Evolutionary conservation across 164 flowering plant species (phyloP), one percentile per base, ranked within the genome.

Genomic region (Tinospora cordifolia): DNA sequence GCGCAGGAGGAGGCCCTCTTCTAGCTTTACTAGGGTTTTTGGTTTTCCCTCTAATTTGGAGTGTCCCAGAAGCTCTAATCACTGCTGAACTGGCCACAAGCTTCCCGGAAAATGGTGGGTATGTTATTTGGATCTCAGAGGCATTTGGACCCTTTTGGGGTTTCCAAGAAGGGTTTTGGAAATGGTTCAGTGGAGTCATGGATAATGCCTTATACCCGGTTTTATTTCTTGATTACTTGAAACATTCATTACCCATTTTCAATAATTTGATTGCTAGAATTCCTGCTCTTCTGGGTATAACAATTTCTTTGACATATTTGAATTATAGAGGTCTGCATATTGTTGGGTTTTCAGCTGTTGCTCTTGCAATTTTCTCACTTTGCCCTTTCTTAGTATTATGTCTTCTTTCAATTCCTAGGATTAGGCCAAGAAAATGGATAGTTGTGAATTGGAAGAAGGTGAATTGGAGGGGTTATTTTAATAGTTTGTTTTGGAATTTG

Each of bases 401-500:
- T 36, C 17, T 89, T 65, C 84, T 90, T 62, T 77, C 97, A 0
- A 81, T 93, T 79, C 95, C 95, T 15, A 72, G 75, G 26, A 76
- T 93, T 4, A 79, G 78, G 79, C 88, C 90, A 6, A 69, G 25
- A 22, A 62, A 75, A 54, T 93, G 97, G 95, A 22, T 91, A 21
- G 81, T 76, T 24, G 81, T 93, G 65, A 87, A 90, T 80, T 80
- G 82, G 39, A 73, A 74, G 74, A 81, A 77, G 69, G 91, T 90
- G 57, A 75, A 89, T 69, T 89, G 92, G 95, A 83, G 93, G 74
- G 92, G 91, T 2, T 93, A 86, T 75, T 90, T 93, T 71, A 93
- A 93, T 77, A 81, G 83, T 57, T 78, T 91, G 90, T 93, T 91
- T 76, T 93, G 97, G 97, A 93, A 93, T 71, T 74, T 93, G 82